Evolutionary conservation across 177 flowering plant genomes (phyloP).

Genomic region (Tripterygium wilfordii): DNA sequence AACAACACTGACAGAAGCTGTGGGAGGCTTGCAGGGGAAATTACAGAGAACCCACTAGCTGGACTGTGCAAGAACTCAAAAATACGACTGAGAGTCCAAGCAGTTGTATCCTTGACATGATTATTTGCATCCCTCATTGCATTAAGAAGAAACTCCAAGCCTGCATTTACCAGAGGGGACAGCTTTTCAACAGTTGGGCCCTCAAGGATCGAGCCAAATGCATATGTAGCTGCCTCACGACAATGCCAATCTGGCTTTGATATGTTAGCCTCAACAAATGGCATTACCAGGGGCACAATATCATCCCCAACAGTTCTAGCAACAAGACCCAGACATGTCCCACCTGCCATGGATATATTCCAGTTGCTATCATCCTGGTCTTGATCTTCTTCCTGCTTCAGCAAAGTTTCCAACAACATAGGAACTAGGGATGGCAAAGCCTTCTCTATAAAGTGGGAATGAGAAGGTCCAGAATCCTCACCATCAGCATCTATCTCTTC

Average conservation of each 20-base stretch:
- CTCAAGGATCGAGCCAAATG: constrained; percentile 85
- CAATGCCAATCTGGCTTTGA: constrained; percentile 63
- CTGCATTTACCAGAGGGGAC: constrained; percentile 55
- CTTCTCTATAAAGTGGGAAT: constrained; percentile 64
- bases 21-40: constrained; percentile 50
- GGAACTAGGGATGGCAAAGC: constrained; percentile 67
- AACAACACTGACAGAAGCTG: constrained; percentile 47
- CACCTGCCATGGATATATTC: constrained; percentile 94
- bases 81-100: constrained; percentile 81
- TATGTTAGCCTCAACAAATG: constrained; percentile 75
- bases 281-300: constrained; percentile 75
- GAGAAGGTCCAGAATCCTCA: constrained; percentile 40
- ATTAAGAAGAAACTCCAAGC: constrained; percentile 59
- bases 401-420: constrained; percentile 65
- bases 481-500: constrained; percentile 63
- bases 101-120: constrained; percentile 87
- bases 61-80: constrained; percentile 78
- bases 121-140: constrained; percentile 66
- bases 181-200: constrained; percentile 75
- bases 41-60: constrained; percentile 48
- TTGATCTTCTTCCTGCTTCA: constrained; percentile 89
- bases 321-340: constrained; percentile 80
- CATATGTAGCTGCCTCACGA: constrained; percentile 85
- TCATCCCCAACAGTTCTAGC: constrained; percentile 77
- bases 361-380: constrained; percentile 79